phyloP scores from a whole-genome alignment of 75 land plant genomes.

The Larix kaempferi region DNA sequence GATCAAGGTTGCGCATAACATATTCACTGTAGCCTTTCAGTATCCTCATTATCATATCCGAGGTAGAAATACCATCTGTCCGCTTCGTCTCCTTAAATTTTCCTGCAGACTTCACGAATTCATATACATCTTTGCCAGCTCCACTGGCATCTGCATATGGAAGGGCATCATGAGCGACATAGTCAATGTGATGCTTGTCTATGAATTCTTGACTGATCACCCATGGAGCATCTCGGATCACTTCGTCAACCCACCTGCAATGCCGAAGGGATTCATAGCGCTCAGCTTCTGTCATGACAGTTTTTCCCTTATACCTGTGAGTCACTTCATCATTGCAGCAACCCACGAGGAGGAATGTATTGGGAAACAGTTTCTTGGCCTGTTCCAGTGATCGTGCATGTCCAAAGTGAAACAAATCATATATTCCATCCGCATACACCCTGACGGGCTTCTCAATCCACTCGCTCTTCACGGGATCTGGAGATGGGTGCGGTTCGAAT shows the following conservation, averaged over 20 bases:
- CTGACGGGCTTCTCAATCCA: constrained; percentile 41
- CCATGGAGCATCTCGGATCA: constrained; percentile 81
- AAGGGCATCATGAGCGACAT: constrained; percentile 77
- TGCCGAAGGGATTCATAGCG: constrained; percentile 94
- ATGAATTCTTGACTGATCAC: constrained; percentile 66
- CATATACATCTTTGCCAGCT: constrained; percentile 35
- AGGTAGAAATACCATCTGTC: constrained; percentile 37
- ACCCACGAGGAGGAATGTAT: constrained; percentile 34
- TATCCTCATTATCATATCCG: constrained; percentile 41
- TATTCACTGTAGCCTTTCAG: constrained; percentile 42
- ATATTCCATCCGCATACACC: constrained; percentile 91
- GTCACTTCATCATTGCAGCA: constrained; percentile 86
- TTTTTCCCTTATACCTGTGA: constrained; percentile 84
- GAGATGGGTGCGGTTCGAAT: constrained; percentile 9
- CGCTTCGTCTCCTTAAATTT: constrained; percentile 32
- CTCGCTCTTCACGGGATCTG: not conserved
- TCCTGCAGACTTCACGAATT: constrained; percentile 40
- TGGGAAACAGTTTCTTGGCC: constrained; percentile 43
- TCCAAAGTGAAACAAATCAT: constrained; percentile 92
- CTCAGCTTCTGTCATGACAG: constrained; percentile 78
- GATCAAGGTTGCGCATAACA: constrained; percentile 46
- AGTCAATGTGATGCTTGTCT: constrained; percentile 76
- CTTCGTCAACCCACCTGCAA: constrained; percentile 94
- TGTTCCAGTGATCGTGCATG: constrained; percentile 91
- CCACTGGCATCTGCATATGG: constrained; percentile 58